Evolutionary conservation across 257 asterid species (phyloP), one percentile per base, ranked within the genome.

Genomic region (Knoxia roxburghii): DNA sequence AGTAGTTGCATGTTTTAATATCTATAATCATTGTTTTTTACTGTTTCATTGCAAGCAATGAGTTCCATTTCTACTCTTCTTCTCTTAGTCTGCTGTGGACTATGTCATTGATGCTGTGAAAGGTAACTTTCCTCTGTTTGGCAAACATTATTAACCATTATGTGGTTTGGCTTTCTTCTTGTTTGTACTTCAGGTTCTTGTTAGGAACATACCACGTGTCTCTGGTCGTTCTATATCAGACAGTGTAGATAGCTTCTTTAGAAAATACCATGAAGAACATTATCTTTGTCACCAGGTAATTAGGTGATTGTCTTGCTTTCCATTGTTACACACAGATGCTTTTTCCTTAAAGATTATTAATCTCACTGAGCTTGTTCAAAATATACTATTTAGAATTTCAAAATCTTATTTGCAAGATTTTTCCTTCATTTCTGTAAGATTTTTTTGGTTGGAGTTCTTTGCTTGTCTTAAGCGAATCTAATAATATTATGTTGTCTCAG

Each of bases 241-340:
- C 72, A 78, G 80, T 67, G 85, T 87, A 15, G 96, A 90, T 11
- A 78, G 76, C 56, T 94, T 85, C 87, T 94, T 94, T 58, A 77
- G 67, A 67, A 88, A 78, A 80, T 90, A 88, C 79, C 97, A 94
- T 72, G 87, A 87, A 40, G 91, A 94, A 77, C 95, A 86, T 72
- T 94, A 90, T 84, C 85, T 90, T 32, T 88, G 95, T 72, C 95
- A 94, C 87, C 99, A 90, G 96, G 99, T 94, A 83, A 66, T 64
- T 32, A 21, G n/a, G 60, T 32, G 30, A 65, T 57, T 30, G 21
- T 12, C 51, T 14, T 65, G 33, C 70, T 6, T 59, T 69, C 37
- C 23, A 14, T 41, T 0, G 43, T 54, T 39, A 51, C 26, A 24
- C 51, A 49, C 6, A 29, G 66, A 33, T 43, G 40, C 15, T 30